These are phyloP conservation scores for Ministeria vibrans DNA, from an alignment of 78 protist genomes.

Conservation along the genomic window DNA sequence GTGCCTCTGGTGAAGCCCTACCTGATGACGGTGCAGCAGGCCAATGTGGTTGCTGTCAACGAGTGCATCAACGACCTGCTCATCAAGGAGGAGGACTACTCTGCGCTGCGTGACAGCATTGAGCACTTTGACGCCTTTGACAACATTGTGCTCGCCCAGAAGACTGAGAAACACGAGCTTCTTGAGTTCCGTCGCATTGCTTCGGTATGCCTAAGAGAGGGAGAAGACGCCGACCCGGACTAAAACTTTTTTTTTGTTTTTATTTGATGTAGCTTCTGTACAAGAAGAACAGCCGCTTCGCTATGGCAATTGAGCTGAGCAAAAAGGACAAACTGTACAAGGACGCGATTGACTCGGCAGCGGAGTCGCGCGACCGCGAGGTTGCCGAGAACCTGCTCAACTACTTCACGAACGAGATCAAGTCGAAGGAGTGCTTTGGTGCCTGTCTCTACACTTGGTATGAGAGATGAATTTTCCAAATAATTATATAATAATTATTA, in stretches of 20 bases:
- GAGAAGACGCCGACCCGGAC: too few species aligned
- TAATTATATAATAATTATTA: too few species aligned
- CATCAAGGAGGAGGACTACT: constrained; percentile 95
- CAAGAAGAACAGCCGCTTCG: constrained; percentile 59
- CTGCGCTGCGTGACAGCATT: constrained; percentile 75
- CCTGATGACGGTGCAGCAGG: constrained; percentile 72
- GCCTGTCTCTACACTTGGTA: constrained; percentile 94
- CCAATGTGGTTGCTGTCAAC: constrained; percentile 66
- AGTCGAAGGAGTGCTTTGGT: constrained; percentile 80
- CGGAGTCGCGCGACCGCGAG: constrained; percentile 68
- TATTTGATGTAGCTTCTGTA: too few species aligned
- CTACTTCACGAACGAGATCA: constrained; percentile 84
- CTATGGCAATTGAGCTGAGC: constrained; percentile 81
- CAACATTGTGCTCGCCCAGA: constrained; percentile 76
- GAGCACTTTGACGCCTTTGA: constrained; percentile 81
- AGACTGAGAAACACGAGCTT: constrained; percentile 86
- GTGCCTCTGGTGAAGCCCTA: constrained; percentile 87
- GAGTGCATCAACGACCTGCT: constrained; percentile 90
- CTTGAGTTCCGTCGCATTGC: constrained; percentile 95
- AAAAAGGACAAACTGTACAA: constrained; percentile 55
- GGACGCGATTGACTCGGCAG: constrained; percentile 95
- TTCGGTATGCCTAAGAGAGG: too few species aligned
- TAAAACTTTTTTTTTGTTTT: too few species aligned
- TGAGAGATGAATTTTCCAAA: too few species aligned
- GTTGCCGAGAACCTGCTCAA: constrained; percentile 84